A percentile compares a stretch with the other conserved stretches of the same genome.
Conservation (phyloP, 495 filamentous ascomycete genomes). For the Oidiodendron maius region DNA sequence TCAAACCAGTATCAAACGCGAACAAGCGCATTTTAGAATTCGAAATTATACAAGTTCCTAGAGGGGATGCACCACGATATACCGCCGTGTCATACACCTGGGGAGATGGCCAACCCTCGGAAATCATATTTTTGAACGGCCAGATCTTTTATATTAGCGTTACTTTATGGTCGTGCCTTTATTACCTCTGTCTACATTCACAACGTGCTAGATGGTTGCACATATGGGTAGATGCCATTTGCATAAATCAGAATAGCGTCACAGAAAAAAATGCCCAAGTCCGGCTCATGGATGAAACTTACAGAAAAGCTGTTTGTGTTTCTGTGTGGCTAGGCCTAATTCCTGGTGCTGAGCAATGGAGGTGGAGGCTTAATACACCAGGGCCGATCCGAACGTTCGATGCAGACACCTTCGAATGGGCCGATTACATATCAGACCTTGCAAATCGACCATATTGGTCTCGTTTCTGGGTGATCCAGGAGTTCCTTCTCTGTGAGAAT, state of each 20-base stretch:
- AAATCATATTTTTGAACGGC: constrained; percentile 14
- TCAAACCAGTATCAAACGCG: constrained; percentile 1
- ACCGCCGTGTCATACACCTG: constrained; percentile 22
- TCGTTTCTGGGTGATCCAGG: constrained; percentile 11
- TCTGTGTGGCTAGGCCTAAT: constrained; percentile 22
- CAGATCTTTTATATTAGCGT: constrained; percentile 11
- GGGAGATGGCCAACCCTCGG: constrained; percentile 11
- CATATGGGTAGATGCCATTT: constrained; percentile 26
- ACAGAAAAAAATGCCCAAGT: constrained; percentile 25
- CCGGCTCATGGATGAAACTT: constrained; percentile 26
- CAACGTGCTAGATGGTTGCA: constrained; percentile 8
- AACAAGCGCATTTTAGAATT: constrained; percentile 3
- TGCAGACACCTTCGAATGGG: constrained; percentile 13
- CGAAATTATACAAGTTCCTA: constrained; percentile 1
- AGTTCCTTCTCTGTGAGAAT: constrained; percentile 5
- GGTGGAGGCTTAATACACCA: background rate
- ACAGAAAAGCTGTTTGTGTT: constrained; percentile 18
- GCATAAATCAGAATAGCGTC: constrained; percentile 21
- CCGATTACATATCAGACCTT: constrained; percentile 11
- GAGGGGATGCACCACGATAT: constrained; percentile 4
- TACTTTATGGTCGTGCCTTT: constrained; percentile 21
- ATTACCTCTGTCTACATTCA: constrained; percentile 8
- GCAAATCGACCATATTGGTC: constrained; percentile 12
- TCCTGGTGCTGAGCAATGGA: background rate
- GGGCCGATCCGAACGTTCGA: constrained; percentile 9